Base-by-base conservation (phyloP, 495 filamentous ascomycete species). In the Trichocladium antarcticum region DNA sequence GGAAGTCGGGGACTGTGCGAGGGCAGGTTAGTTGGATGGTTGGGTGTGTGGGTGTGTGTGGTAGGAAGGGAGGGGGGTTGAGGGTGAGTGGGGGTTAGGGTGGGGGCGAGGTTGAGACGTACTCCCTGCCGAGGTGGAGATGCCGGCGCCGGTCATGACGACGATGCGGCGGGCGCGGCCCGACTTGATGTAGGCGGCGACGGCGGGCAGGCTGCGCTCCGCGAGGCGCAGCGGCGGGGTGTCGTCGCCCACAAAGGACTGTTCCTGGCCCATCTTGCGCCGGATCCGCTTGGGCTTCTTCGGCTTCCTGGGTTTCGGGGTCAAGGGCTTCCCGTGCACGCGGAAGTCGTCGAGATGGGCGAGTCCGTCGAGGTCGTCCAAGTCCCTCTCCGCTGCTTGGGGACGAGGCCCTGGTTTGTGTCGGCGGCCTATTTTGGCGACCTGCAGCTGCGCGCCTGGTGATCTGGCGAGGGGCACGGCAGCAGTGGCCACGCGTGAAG, bases 101-200 rank as follows among this genome's bases (percentile, higher is more conserved):
- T 28, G 44, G 1, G 37, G 16, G 14, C 16, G 51, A 15, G 36
- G 35, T 38, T n/a, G 43, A 29, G 22, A 68, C 67, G 49, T 63
- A 77, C 74, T 79, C 35, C 75, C 75, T 32, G 75, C 74, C 6
- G 73, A 70, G 6, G 75, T 79, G 17, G 75, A 79, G 45, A 83
- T 79, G 37, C 79, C 79, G 15, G 78, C 79, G 42, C 78, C 79
- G 11, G 73, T 78, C 83, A 96, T 85, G 51, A 95, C 81, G 21
- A 94, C 87, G 42, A 96, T 77, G 38, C 74, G 74, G 37, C 74
- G 73, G 15, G 79, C 83, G 42, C 72, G 60, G 29, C 80, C 79
- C 57, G 81, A 73, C 44, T 77, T 79, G 60, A 95, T 86, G 58
- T 82, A 80, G 24, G 84, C 78, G 21, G 84, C 89, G 32, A 95